Conservation (phyloP, 2,329 filamentous ascomycete species). For the Colletotrichum cereale region DNA sequence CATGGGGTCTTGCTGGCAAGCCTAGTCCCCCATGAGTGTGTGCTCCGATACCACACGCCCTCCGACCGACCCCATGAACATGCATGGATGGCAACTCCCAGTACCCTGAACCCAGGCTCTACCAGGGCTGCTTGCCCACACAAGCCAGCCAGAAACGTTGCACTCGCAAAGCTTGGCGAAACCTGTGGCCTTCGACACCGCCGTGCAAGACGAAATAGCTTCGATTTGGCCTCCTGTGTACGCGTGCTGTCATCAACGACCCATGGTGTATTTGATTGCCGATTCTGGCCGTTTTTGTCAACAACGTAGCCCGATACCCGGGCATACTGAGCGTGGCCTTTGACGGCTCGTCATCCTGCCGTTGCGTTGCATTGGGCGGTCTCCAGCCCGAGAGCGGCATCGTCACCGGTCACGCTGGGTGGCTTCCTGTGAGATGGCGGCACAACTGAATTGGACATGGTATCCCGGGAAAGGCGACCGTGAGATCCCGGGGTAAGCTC, state of each 20-base stretch:
- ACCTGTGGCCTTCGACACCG: constrained; percentile 13
- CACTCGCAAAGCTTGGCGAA: constrained; percentile 33
- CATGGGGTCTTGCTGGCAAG: constrained; percentile 19
- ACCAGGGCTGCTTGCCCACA: constrained; percentile 6
- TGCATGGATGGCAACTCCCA: constrained; percentile 27
- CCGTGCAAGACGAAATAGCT: constrained; percentile 17
- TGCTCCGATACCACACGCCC: constrained; percentile 36
- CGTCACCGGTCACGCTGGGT: constrained; percentile 7
- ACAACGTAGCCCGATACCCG: neutral
- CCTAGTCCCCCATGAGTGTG: constrained; percentile 23
- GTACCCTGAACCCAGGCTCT: constrained; percentile 11
- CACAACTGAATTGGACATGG: constrained; percentile 30
- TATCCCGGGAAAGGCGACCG: constrained; percentile 16
- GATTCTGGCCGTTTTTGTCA: constrained; percentile 4
- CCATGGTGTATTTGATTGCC: neutral
- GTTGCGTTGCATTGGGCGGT: neutral
- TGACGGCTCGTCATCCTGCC: neutral
- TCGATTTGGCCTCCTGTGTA: neutral
- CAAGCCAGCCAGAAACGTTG: constrained; percentile 10
- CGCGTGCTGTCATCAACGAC: neutral
- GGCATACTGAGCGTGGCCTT: neutral
- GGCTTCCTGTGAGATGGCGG: constrained; percentile 14
- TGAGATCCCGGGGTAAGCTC: constrained; percentile 36
- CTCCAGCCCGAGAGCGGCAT: constrained; percentile 14
- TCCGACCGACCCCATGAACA: constrained; percentile 22